phyloP scores from a whole-genome alignment of 2,329 filamentous ascomycete genomes.

The Neofusicoccum umdonicola region DNA sequence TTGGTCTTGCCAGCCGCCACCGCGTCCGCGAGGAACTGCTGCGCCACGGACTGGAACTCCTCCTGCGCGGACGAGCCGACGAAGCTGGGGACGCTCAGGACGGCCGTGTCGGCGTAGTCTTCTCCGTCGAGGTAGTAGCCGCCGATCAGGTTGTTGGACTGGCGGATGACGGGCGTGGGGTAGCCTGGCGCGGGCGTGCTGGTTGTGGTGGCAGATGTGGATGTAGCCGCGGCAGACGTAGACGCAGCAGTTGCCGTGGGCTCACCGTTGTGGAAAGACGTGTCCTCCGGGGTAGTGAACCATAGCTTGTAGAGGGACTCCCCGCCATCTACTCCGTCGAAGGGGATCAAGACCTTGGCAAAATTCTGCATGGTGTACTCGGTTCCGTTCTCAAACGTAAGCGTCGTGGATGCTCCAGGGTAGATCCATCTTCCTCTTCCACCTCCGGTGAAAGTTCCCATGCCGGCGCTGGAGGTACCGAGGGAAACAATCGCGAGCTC shows the following conservation, averaged over 20 bases:
- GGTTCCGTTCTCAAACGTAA: conserved; percentile 47
- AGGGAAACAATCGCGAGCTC: conserved; percentile 44
- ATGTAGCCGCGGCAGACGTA: conserved; percentile 1
- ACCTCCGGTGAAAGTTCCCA: conserved; percentile 44
- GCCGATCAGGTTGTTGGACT: conserved; percentile 41
- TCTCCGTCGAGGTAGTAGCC: conserved; percentile 45
- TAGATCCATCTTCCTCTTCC: conserved; percentile 45
- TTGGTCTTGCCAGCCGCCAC: conserved; percentile 55
- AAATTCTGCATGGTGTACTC: conserved; percentile 42
- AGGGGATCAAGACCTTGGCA: conserved; percentile 38
- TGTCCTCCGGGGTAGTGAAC: conserved; percentile 31
- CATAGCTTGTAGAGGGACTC: conserved; percentile 39
- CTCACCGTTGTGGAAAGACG: conserved; percentile 8
- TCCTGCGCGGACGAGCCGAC: conserved; percentile 26
- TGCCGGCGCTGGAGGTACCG: conserved; percentile 38
- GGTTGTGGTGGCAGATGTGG: conserved; percentile 22
- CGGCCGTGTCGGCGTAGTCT: conserved; percentile 46
- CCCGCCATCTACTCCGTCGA: conserved; percentile 40
- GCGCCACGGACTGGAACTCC: conserved; percentile 41
- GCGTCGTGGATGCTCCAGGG: conserved; percentile 42
- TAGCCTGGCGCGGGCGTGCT: conserved; percentile 42
- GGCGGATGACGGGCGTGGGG: conserved; percentile 40
- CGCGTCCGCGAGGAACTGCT: conserved; percentile 42
- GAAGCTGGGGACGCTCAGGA: conserved; percentile 44
- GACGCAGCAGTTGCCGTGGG: background rate